phyloP scores from a whole-genome alignment of 2,329 filamentous ascomycete species.

The Calonectria honghensis region DNA sequence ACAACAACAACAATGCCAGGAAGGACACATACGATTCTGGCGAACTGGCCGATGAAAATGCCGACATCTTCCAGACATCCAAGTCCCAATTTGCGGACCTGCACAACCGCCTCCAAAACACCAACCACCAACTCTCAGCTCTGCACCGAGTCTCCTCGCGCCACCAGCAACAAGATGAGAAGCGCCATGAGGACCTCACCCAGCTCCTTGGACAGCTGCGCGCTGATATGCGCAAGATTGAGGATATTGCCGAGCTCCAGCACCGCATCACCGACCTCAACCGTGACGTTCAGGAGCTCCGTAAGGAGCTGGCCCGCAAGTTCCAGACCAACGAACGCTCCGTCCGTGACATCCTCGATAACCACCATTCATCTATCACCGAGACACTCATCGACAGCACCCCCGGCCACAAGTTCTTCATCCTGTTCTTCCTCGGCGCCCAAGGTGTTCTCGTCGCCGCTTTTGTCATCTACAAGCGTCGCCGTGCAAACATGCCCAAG shows the following conservation, averaged over 20 bases:
- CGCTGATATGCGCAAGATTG: conserved; percentile 66
- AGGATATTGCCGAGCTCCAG: conserved; percentile 66
- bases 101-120: conserved; percentile 85
- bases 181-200: conserved; percentile 74
- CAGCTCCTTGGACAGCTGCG: conserved; percentile 68
- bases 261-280: conserved; percentile 72
- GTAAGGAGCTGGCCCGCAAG: conserved; percentile 72
- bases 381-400: conserved; percentile 68
- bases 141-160: conserved; percentile 75
- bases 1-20: conserved; percentile 52
- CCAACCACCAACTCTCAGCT: conserved; percentile 80
- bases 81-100: conserved; percentile 86
- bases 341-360: conserved; percentile 71
- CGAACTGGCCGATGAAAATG: conserved; percentile 67
- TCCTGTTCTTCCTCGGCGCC: conserved; percentile 83
- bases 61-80: conserved; percentile 69
- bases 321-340: conserved; percentile 70
- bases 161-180: conserved; percentile 70
- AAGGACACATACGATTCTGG: conserved; percentile 61
- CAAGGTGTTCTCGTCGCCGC: conserved; percentile 81
- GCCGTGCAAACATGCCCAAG: conserved; percentile 86
- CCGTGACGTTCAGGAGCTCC: conserved; percentile 75
- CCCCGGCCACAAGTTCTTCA: conserved; percentile 71
- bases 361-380: conserved; percentile 70
- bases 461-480: conserved; percentile 88